Conservation (phyloP, 129 eudicot genomes). For the Ambrosia artemisiifolia region DNA sequence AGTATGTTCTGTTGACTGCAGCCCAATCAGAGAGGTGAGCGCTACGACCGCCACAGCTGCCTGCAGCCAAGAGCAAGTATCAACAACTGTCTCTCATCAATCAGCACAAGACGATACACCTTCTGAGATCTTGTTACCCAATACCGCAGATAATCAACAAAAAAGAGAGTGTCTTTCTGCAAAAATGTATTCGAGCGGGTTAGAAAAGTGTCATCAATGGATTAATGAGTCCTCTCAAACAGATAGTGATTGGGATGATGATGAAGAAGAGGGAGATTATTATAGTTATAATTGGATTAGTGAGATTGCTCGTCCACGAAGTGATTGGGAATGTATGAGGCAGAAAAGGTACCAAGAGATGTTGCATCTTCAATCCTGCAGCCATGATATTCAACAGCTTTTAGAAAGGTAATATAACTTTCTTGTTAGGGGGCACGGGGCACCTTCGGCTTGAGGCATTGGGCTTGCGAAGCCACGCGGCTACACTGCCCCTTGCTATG, state of each 20-base stretch:
- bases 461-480: too few species aligned
- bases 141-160: slow-evolving; percentile 11
- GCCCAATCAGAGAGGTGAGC: slow-evolving; percentile 17
- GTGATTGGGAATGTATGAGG: slow-evolving; percentile 78
- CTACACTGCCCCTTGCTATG: too few species aligned
- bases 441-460: too few species aligned
- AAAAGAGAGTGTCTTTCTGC: slow-evolving; percentile 18
- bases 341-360: slow-evolving; percentile 74
- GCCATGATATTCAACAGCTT: slow-evolving; percentile 59
- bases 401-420: slow-evolving; percentile 45
- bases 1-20: slow-evolving; percentile 12
- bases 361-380: slow-evolving; percentile 49
- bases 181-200: background rate
- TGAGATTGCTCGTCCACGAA: slow-evolving; percentile 69
- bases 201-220: slow-evolving; percentile 38
- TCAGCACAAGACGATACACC: slow-evolving; percentile 14
- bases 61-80: background rate
- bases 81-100: slow-evolving; percentile 15
- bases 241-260: slow-evolving; percentile 52
- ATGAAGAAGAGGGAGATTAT: slow-evolving; percentile 35
- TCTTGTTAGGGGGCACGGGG: too few species aligned
- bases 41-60: background rate
- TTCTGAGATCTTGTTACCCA: background rate
- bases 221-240: slow-evolving; percentile 44
- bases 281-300: slow-evolving; percentile 53